Conservation (phyloP, 768 basidiomycete genomes). For the Mycena chlorophos region DNA sequence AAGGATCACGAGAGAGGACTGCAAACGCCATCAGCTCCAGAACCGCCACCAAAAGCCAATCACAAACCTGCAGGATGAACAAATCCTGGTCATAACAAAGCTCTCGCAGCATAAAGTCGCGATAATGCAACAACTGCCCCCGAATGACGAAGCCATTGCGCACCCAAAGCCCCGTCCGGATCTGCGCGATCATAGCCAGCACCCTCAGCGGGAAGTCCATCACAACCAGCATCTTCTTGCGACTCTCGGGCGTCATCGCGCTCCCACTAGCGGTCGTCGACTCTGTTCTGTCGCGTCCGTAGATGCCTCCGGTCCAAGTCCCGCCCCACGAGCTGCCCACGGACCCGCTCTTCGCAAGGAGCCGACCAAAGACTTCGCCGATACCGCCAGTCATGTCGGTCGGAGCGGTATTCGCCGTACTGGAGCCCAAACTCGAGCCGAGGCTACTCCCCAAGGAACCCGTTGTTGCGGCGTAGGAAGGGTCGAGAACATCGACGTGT, state of each 20-base stretch:
- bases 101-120: slow-evolving; percentile 94
- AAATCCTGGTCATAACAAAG: slow-evolving; percentile 95
- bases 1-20: slow-evolving; percentile 76
- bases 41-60: slow-evolving; percentile 31
- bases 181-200: slow-evolving; percentile 89
- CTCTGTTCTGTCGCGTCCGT: not conserved
- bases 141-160: slow-evolving; percentile 96
- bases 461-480: slow-evolving; percentile 32
- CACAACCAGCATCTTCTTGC: slow-evolving; percentile 54
- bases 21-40: slow-evolving; percentile 63
- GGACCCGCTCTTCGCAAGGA: not conserved
- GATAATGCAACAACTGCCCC: slow-evolving; percentile 92
- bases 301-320: slow-evolving; percentile 58
- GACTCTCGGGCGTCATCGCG: not conserved
- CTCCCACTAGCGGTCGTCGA: not conserved
- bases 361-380: not conserved
- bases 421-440: slow-evolving; percentile 51
- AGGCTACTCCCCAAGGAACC: slow-evolving; percentile 12
- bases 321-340: not conserved
- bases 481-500: slow-evolving; percentile 68
- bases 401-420: slow-evolving; percentile 24
- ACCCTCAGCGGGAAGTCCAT: slow-evolving; percentile 90
- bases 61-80: slow-evolving; percentile 64
- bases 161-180: slow-evolving; percentile 94
- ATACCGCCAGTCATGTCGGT: not conserved